A percentile compares a stretch with the other conserved stretches of the same genome.
These are phyloP conservation scores for Candida insectorum DNA, from an alignment of 805 yeast species.

Conservation along the genomic window DNA sequence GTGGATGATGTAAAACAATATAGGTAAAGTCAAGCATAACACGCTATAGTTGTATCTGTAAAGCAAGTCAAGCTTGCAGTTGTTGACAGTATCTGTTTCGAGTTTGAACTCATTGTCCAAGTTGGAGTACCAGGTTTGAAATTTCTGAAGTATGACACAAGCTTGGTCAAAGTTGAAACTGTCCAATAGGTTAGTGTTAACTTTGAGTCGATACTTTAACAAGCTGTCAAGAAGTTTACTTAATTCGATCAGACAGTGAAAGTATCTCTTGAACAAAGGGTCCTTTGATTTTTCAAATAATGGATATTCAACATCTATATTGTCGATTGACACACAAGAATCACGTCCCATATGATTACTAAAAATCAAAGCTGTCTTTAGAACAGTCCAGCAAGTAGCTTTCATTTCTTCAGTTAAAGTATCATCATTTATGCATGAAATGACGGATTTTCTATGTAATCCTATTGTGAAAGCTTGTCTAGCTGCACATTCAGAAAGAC, in stretches of 20 bases:
- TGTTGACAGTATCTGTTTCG: background rate
- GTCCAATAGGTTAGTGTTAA: background rate
- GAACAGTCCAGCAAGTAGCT: constrained; percentile 43
- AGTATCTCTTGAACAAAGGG: background rate
- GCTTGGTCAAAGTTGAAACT: background rate
- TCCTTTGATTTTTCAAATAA: background rate
- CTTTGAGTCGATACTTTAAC: background rate
- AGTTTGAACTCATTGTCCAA: background rate
- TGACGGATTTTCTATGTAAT: constrained; percentile 32
- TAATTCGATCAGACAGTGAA: background rate
- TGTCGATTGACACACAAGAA: constrained; percentile 4
- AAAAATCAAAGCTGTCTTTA: constrained; percentile 31
- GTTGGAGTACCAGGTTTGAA: background rate
- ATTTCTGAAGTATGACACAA: background rate
- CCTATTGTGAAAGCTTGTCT: constrained; percentile 50
- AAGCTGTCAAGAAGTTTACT: background rate
- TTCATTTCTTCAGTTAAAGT: constrained; percentile 29
- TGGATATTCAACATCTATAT: constrained; percentile 5
- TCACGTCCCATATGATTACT: constrained; percentile 10
- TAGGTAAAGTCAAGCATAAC: constrained; percentile 5
- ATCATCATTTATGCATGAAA: constrained; percentile 1
- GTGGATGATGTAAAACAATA: background rate
- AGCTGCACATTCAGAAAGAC: constrained; percentile 44
- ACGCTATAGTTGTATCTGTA: constrained; percentile 5
- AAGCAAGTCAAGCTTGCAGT: constrained; percentile 1